Base-by-base conservation (phyloP, 805 yeast species). In the Starmerella scarabaei region DNA sequence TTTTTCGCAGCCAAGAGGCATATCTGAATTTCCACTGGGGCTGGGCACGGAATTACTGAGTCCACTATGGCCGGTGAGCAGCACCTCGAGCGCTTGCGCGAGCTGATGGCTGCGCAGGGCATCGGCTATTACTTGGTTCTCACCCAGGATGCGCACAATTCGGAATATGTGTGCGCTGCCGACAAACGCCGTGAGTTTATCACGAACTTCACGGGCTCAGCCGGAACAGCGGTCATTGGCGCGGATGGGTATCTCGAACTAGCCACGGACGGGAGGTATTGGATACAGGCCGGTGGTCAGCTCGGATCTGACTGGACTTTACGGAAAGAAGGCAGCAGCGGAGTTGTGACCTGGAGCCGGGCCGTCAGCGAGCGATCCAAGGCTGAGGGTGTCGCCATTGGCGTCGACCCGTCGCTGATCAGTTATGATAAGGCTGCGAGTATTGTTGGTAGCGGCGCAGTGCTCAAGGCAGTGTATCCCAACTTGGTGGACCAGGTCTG, bases 261-360 rank as follows among this genome's bases (percentile, higher is more conserved):
- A 37, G 75, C 93, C 7, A 91, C 98, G 0, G 98, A 91, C 60
- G 97, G 97, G 2, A 69, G 98, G 49, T 91, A 91, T 63, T 91
- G 84, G 59, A 65, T 82, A 43, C 98, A 91, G 62, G 97, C 97
- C 1, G 73, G 71, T 18, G 73, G 77, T 42, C 91, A 91, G 61
- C 64, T 91, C 40, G 93, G 83, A 56, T 54, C 60, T 29, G 75
- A 75, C 53, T 91, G 97, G 97, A 60, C 62, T 2, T 61, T 91
- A 34, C 66, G 91, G 44, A 85, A 80, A 55, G 93, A 79, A 57
- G 94, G 94, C 3, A 63, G 68, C 27, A 67, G 71, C n/a, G 80
- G 77, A 24, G 71, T 71, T 29, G 73, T 77, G 12, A 66, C 79
- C 5, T 88, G 97, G 97, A 74, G 74, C 45, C 75, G 77, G 39